phyloP scores from a whole-genome alignment of 306 rosid species.

The Castanospermum australe region DNA sequence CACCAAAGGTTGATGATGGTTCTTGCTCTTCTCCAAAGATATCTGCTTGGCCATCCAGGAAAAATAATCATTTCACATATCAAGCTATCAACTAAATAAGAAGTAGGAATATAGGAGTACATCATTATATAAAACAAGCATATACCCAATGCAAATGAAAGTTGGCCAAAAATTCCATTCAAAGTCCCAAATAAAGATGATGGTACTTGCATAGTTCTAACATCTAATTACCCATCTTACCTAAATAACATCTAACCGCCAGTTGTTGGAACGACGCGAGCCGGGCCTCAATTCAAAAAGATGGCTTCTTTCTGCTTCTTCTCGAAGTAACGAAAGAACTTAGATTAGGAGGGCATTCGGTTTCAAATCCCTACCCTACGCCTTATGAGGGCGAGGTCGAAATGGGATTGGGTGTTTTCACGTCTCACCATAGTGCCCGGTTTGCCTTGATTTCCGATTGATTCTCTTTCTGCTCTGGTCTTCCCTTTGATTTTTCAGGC shows the following conservation, averaged over 20 bases:
- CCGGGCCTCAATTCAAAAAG: too few species aligned
- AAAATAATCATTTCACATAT: constrained; percentile 16
- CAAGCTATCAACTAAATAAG: background rate
- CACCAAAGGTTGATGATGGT: constrained; percentile 32
- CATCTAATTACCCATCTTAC: background rate
- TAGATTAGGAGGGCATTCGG: too few species aligned
- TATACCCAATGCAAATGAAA: background rate
- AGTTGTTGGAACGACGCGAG: too few species aligned
- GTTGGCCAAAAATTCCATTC: background rate
- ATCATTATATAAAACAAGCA: background rate
- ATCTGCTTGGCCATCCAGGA: constrained; percentile 53
- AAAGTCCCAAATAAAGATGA: constrained; percentile 16
- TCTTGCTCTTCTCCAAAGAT: constrained; percentile 65
- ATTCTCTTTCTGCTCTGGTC: too few species aligned
- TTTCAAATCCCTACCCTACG: too few species aligned
- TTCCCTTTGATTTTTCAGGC: too few species aligned
- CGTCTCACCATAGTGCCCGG: background rate
- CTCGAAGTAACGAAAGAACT: too few species aligned
- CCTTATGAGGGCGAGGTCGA: too few species aligned
- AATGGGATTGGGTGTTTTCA: background rate
- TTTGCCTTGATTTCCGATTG: too few species aligned
- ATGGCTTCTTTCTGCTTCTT: too few species aligned
- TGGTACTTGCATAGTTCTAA: background rate
- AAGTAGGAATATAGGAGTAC: background rate
- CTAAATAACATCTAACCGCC: background rate